Evolutionary conservation across 164 flowering plant species (phyloP).

Genomic region (Amborella trichopoda): DNA sequence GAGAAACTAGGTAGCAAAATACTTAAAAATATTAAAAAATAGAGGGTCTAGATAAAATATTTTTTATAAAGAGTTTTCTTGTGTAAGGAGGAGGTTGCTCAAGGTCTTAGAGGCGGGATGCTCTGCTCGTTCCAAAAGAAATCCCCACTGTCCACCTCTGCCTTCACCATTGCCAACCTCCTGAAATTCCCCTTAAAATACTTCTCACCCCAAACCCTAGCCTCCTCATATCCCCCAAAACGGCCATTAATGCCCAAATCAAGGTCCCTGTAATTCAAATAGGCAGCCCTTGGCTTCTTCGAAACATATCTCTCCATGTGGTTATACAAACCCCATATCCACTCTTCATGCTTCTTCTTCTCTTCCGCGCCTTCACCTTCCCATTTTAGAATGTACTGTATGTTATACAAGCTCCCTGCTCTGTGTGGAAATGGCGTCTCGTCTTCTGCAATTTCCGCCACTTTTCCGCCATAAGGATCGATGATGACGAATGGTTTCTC

Average conservation of each 20-base stretch:
- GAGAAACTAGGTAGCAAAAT: too few species aligned
- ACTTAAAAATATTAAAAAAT: too few species aligned
- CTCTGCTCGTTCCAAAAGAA: constrained; percentile 13
- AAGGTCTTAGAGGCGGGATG: constrained; percentile 8
- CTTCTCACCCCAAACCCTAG: constrained; percentile 12
- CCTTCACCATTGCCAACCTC: constrained; percentile 21
- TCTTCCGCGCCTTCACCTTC: constrained; percentile 7
- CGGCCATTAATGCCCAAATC: constrained; percentile 12
- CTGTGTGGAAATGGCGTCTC: constrained; percentile 19
- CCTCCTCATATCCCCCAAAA: constrained; percentile 6
- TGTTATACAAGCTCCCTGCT: constrained; percentile 14
- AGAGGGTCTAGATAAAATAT: too few species aligned
- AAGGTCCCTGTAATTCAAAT: constrained; percentile 16
- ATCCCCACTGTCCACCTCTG: constrained; percentile 14
- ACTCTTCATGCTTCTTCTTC: background rate
- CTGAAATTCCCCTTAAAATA: constrained; percentile 17
- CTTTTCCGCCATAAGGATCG: constrained; percentile 22
- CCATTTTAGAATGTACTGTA: constrained; percentile 21
- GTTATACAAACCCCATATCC: too few species aligned
- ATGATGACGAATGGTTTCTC: constrained; percentile 17
- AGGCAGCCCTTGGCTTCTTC: constrained; percentile 18
- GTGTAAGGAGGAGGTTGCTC: too few species aligned
- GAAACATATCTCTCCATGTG: too few species aligned
- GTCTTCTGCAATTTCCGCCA: constrained; percentile 9
- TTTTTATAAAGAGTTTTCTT: too few species aligned